Evolutionary conservation across 2,329 filamentous ascomycete genomes (phyloP).

Genomic region (Apiospora marii): DNA sequence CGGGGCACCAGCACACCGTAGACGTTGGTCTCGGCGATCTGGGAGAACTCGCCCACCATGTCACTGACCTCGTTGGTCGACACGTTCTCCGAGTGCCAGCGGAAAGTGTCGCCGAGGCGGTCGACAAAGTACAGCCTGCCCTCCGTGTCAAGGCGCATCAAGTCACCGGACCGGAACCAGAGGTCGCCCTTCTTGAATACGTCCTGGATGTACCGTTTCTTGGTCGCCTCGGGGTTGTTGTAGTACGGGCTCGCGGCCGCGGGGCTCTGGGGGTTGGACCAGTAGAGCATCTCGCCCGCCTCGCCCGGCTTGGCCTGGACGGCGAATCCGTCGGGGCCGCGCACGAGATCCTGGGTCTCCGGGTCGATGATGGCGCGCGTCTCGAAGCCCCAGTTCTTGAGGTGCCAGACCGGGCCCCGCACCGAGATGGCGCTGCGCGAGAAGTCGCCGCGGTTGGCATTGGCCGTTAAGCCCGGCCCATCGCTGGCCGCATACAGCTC

Average conservation of each 20-base stretch:
- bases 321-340: slow-evolving; percentile 72
- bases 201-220: slow-evolving; percentile 67
- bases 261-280: slow-evolving; percentile 56
- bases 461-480: slow-evolving; percentile 67
- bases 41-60: slow-evolving; percentile 47
- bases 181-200: slow-evolving; percentile 72
- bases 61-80: slow-evolving; percentile 54
- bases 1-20: slow-evolving; percentile 52
- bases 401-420: slow-evolving; percentile 68
- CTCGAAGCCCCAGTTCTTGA: slow-evolving; percentile 59
- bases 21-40: slow-evolving; percentile 51
- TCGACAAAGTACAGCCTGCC: slow-evolving; percentile 75
- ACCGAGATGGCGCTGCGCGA: slow-evolving; percentile 70
- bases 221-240: slow-evolving; percentile 65
- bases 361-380: slow-evolving; percentile 75
- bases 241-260: slow-evolving; percentile 68
- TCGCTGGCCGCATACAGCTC: slow-evolving; percentile 84
- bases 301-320: slow-evolving; percentile 67
- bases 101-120: slow-evolving; percentile 74
- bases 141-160: slow-evolving; percentile 65
- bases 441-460: slow-evolving; percentile 67
- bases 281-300: slow-evolving; percentile 74
- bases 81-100: slow-evolving; percentile 64
- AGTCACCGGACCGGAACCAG: slow-evolving; percentile 74
- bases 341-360: slow-evolving; percentile 69